A percentile compares a stretch with the other conserved stretches of the same genome.
Evolutionary conservation across 2,329 filamentous ascomycete genomes (phyloP).

Genomic region (Chaetomiaceae sp.): DNA sequence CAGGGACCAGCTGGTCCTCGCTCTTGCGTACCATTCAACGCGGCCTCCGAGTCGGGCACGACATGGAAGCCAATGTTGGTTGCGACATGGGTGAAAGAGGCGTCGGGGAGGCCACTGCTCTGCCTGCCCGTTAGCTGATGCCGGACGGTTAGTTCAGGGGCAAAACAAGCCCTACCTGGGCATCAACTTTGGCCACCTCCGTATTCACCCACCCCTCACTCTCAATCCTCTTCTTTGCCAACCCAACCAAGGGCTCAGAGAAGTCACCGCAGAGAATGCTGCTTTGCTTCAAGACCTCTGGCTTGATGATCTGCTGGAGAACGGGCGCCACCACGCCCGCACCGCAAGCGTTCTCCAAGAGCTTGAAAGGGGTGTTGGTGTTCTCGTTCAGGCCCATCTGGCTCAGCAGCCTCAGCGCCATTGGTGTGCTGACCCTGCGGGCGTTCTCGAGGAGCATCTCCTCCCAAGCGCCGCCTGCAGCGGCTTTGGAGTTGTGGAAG

Average conservation of each 20-base stretch:
- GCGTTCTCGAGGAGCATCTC: conserved; percentile 14
- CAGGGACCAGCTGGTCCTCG: not conserved
- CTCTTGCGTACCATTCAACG: conserved; percentile 24
- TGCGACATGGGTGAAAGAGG: conserved; percentile 27
- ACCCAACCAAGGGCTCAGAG: conserved; percentile 39
- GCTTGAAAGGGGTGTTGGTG: conserved; percentile 30
- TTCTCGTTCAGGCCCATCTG: conserved; percentile 31
- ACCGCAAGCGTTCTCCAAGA: conserved; percentile 53
- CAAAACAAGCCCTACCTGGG: conserved; percentile 36
- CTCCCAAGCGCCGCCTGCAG: conserved; percentile 2
- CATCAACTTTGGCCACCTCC: conserved; percentile 42
- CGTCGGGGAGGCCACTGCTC: conserved; percentile 23
- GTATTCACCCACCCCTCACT: conserved; percentile 44
- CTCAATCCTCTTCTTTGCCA: conserved; percentile 36
- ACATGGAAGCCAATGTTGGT: conserved; percentile 29
- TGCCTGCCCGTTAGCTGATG: conserved; percentile 1
- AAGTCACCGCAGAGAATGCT: conserved; percentile 48
- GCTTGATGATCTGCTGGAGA: conserved; percentile 38
- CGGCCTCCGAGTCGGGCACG: conserved; percentile 27
- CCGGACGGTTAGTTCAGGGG: not conserved
- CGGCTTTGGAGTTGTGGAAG: conserved; percentile 14
- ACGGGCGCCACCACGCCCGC: conserved; percentile 45
- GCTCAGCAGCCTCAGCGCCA: conserved; percentile 27
- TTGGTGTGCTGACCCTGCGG: conserved; percentile 23
- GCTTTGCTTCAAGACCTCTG: conserved; percentile 38